These are phyloP conservation scores for Blastobotrys robertii DNA, from an alignment of 805 yeast genomes.

Conservation along the genomic window DNA sequence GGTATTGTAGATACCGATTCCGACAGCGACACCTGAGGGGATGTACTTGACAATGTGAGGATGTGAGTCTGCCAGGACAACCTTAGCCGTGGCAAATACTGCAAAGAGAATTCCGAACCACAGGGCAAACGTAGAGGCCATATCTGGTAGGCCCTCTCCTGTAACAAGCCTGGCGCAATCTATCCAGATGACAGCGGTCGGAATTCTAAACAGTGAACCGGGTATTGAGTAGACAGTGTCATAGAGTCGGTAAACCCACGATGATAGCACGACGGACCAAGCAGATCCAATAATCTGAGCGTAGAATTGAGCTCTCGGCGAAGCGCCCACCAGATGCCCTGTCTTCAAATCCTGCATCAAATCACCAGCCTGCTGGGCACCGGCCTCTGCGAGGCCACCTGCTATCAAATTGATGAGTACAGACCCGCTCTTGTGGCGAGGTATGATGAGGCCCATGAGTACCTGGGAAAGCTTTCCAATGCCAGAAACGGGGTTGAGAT, in stretches of 20 bases:
- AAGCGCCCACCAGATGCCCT: slow-evolving; percentile 84
- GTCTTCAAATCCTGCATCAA: slow-evolving; percentile 95
- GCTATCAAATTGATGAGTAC: slow-evolving; percentile 81
- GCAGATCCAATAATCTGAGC: slow-evolving; percentile 86
- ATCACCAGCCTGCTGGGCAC: slow-evolving; percentile 98
- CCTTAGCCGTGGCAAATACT: slow-evolving; percentile 45
- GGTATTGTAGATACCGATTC: slow-evolving; percentile 88
- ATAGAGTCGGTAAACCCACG: slow-evolving; percentile 75
- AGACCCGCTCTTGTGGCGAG: slow-evolving; percentile 64
- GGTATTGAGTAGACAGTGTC: slow-evolving; percentile 80
- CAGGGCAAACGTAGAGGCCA: slow-evolving; percentile 56
- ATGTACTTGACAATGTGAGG: slow-evolving; percentile 36
- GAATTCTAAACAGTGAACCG: slow-evolving; percentile 68
- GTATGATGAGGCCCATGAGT: slow-evolving; percentile 73
- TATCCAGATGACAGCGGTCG: slow-evolving; percentile 94
- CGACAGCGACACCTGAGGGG: slow-evolving; percentile 96
- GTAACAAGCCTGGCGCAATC: slow-evolving; percentile 90
- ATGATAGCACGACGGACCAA: slow-evolving; percentile 72
- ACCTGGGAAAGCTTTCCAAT: slow-evolving; percentile 91
- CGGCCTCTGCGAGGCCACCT: slow-evolving; percentile 97
- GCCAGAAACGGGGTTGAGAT: slow-evolving; percentile 92
- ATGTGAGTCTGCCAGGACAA: slow-evolving; percentile 4
- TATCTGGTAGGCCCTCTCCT: slow-evolving; percentile 82
- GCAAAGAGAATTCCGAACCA: slow-evolving; percentile 58
- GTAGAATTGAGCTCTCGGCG: slow-evolving; percentile 81